A percentile compares a stretch with the other conserved stretches of the same genome.
These are phyloP conservation scores for Xylaria curta DNA, from an alignment of 495 filamentous ascomycete species.

Conservation along the genomic window DNA sequence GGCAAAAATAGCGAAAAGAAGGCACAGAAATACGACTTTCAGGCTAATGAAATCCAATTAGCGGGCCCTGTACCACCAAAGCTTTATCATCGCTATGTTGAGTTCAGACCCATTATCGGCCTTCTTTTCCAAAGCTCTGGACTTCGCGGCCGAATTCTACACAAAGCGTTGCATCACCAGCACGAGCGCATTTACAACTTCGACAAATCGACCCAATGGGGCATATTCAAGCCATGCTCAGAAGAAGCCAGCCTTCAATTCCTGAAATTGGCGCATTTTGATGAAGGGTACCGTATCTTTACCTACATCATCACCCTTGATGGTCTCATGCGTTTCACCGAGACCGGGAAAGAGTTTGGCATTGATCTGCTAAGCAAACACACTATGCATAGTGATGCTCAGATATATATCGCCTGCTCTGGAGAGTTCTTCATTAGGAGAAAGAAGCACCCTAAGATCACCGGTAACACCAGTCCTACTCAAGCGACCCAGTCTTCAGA, in stretches of 20 bases:
- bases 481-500: conserved; percentile 37
- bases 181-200: conserved; percentile 89
- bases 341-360: conserved; percentile 93
- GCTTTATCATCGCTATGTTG: conserved; percentile 89
- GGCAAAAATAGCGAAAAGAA: conserved; percentile 49
- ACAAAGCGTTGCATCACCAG: conserved; percentile 87
- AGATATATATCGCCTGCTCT: conserved; percentile 85
- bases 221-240: conserved; percentile 57
- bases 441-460: conserved; percentile 40
- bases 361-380: conserved; percentile 93
- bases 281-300: conserved; percentile 83
- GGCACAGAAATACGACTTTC: conserved; percentile 83
- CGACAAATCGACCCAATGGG: conserved; percentile 73
- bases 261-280: conserved; percentile 83
- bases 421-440: conserved; percentile 92
- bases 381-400: conserved; percentile 92
- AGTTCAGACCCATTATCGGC: conserved; percentile 88
- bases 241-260: conserved; percentile 75
- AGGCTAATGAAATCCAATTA: conserved; percentile 91
- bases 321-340: conserved; percentile 84
- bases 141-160: conserved; percentile 76
- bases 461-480: conserved; percentile 28
- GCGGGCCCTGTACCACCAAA: conserved; percentile 77
- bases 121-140: conserved; percentile 84
- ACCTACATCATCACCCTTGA: conserved; percentile 94